Evolutionary conservation across 768 basidiomycete genomes (phyloP), one percentile per base, ranked within the genome.

Genomic region (Hemileccinum rubropunctum): DNA sequence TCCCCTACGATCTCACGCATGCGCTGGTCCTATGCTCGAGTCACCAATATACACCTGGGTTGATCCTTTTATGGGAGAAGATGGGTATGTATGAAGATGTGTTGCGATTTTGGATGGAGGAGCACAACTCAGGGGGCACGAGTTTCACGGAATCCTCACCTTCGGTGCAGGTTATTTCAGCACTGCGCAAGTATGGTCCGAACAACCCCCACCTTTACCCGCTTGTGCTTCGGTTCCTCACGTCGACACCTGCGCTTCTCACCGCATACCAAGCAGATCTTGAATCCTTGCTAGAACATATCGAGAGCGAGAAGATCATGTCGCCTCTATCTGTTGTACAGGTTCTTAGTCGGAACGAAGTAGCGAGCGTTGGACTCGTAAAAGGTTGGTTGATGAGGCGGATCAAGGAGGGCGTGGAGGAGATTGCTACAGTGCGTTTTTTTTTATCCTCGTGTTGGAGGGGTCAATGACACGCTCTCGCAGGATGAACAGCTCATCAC

Each of bases 61-160:
- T 95, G 11, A 88, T 98, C 3, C 70, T 90, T 5, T 76, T 98
- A 3, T 98, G 94, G 91, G 97, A 97, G 71, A 83, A 80, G 53
- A 75, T 94, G 72, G 93, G 89, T 7, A 95, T 97, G 95, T 91
- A 92, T 65, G 95, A 98, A 60, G 95, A 97, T 57, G 84, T 98
- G 41, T 64, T 98, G 27, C 80, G 94, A 20, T 97, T 91, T 72
- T 94, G 88, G 86, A 95, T 95, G 80, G 88, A 90, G 50, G 77
- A 77, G 52, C 76, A 86, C 48, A 58, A 58, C 32, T 43, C 48
- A 7, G 48, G 52, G 0, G 40, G 45, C 14, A 58, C 50, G 1
- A 6, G 23, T 23, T 47, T 53, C 14, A 76, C 78, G 1, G 70
- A 59, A 8, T 33, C 61, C 0, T 58, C 67, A n/a, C 65, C 64